A percentile compares a stretch with the other conserved stretches of the same genome.
Evolutionary conservation across 2,329 filamentous ascomycete species (phyloP).

Genomic region (Colletotrichum orbiculare): DNA sequence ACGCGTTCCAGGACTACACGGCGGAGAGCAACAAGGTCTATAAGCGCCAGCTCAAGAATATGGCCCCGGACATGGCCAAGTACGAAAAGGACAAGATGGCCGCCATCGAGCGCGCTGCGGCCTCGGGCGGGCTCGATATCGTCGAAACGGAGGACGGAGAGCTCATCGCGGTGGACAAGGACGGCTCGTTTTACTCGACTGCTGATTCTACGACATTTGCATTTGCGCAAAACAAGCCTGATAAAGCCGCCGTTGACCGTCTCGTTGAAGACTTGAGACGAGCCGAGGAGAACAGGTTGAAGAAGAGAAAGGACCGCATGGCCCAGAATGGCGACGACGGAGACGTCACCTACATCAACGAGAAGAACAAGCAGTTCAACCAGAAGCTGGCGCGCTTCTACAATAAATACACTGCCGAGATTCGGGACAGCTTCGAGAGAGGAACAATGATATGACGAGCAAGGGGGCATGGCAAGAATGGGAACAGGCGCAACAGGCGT

Average conservation of each 20-base stretch:
- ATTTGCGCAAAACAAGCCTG: constrained; percentile 87
- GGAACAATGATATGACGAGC: constrained; percentile 86
- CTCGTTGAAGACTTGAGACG: constrained; percentile 87
- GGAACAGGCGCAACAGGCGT: neutral
- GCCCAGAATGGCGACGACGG: constrained; percentile 83
- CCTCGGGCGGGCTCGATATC: constrained; percentile 87
- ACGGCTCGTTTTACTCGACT: constrained; percentile 91
- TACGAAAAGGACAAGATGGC: constrained; percentile 90
- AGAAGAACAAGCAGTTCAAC: constrained; percentile 99
- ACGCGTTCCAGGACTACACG: constrained; percentile 89
- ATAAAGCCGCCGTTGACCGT: constrained; percentile 86
- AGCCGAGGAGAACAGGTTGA: constrained; percentile 86
- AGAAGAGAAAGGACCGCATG: constrained; percentile 85
- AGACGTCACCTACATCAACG: constrained; percentile 99
- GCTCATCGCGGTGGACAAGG: constrained; percentile 91
- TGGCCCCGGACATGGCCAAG: constrained; percentile 81
- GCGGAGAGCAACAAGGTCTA: constrained; percentile 93
- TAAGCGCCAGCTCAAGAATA: constrained; percentile 85
- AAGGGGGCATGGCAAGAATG: constrained; percentile 2
- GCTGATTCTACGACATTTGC: constrained; percentile 84
- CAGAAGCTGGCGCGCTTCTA: constrained; percentile 96
- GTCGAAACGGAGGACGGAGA: constrained; percentile 96
- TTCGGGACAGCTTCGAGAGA: constrained; percentile 96
- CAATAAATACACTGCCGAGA: constrained; percentile 98
- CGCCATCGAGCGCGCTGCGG: constrained; percentile 85